Evolutionary conservation across 2,329 filamentous ascomycete genomes (phyloP), one percentile per base, ranked within the genome.

Genomic region (Fusarium nygamai): DNA sequence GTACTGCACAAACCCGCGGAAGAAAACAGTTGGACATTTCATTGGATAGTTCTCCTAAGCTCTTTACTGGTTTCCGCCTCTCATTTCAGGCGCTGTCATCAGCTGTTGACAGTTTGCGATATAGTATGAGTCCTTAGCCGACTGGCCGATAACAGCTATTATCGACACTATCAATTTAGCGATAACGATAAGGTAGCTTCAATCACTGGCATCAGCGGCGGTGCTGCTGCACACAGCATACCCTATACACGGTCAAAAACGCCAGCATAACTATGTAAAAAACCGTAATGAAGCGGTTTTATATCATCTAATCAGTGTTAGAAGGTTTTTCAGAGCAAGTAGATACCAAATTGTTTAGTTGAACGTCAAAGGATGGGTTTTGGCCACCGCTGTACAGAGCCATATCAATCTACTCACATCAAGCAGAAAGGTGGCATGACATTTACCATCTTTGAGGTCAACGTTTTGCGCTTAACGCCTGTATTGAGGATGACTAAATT

Each of bases 381-480:
- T 20, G 10, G 19, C 5, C 9, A 38, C 19, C 2, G 5, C 7
- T 20, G 5, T 38, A 38, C 36, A 20, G 36, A 38, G 19, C 19
- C 19, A 38, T 38, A 20, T 38, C 36, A 20, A 20, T 20, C 9
- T 20, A 38, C 17, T 19, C 17, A 3, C 5, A 20, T 38, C 19
- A 20, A 20, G 5, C 36, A 6, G 6, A 6, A 0, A 38, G 5
- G 1, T 20, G 5, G 19, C 17, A 38, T 38, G 9, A 3, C 19
- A 38, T 3, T 20, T 19, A 11, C 1, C 0, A 6, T 38, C 0
- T 38, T 34, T 3, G 4, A 8, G 6, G 4, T 34, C 3, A 27
- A 20, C 3, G 3, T 8, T 3, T 27, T 3, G 1, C 1, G 14
- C 5, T n/a, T 3, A 17, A 22, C 2, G 4, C 0, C 1, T 39